Evolutionary conservation across 331 rosid genomes (phyloP), one percentile per base, ranked within the genome.

Genomic region (Erythrophleum ivorense): DNA sequence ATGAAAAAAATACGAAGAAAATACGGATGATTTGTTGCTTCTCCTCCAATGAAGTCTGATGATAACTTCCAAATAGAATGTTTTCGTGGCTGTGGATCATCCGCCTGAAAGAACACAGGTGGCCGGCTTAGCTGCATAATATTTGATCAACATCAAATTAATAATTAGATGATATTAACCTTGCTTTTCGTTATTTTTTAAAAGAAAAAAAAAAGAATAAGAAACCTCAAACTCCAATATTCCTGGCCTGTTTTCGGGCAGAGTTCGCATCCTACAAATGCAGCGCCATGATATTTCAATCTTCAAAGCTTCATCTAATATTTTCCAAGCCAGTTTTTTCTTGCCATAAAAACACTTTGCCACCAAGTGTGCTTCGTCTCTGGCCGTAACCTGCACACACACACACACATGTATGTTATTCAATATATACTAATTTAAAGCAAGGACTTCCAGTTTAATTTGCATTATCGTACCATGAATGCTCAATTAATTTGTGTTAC

Each of bases 271-370:
- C 2, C 73, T 72, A 33, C 62, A 7, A 66, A 90, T 82, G 60
- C 80, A 54, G 0, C 43, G n/a, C 93, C 93, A 90, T 7, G 29
- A 78, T 7, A 88, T 46, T 72, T 86, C 88, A 40, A 90, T 84
- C 84, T 24, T 24, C 1, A 24, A 59, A 31, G 81, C 63, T 7
- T 24, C 31, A 9, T 84, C 83, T 29, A 88, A 31, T 43, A 88
- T 82, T 66, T 90, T 88, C 93, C 93, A 90, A 5, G 80, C 83
- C 75, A 90, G 9, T 41, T 75, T 82, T 62, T 73, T 50, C 79
- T 70, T 90, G 0, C 78, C 83, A 43, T 54, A 90, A 57, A 84
- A 86, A 77, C 66, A 85, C 69, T 84, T 87, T 1, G 78, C 88
- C 33, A 90, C 87, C 78, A 90, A 13, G 6, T 78, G 86, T n/a